phyloP scores from a whole-genome alignment of 805 yeast genomes.

The Sugiyamaella smithiae region DNA sequence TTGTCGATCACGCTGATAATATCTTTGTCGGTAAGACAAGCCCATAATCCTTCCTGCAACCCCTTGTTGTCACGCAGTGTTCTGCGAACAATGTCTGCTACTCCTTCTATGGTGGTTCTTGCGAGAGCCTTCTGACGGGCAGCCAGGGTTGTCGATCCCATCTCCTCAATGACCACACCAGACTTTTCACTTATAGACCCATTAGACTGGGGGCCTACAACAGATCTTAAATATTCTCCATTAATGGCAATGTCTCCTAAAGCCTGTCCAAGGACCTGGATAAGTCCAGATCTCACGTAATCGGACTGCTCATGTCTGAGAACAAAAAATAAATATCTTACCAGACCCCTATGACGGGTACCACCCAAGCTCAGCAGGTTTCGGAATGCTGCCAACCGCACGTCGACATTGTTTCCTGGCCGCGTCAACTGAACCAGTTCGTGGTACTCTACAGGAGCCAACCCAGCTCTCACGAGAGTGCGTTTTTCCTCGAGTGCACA shows the following conservation, averaged over 20 bases:
- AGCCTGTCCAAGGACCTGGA: conserved; percentile 46
- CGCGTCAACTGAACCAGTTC: conserved; percentile 55
- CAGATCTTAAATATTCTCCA: conserved; percentile 38
- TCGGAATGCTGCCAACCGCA: conserved; percentile 65
- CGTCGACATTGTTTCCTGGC: conserved; percentile 45
- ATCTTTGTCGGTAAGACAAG: conserved; percentile 55
- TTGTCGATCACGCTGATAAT: conserved; percentile 57
- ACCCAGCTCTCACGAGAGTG: conserved; percentile 53
- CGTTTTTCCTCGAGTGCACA: conserved; percentile 60
- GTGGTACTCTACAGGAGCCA: conserved; percentile 49
- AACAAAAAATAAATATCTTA: conserved; percentile 59
- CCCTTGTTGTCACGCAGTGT: conserved; percentile 54
- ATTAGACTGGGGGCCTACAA: background rate
- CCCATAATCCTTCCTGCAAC: conserved; percentile 63
- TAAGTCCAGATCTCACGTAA: conserved; percentile 49
- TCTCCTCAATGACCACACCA: conserved; percentile 55
- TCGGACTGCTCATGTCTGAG: conserved; percentile 55
- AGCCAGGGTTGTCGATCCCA: conserved; percentile 36
- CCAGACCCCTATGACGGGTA: conserved; percentile 56
- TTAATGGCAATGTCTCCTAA: conserved; percentile 66
- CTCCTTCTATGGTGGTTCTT: conserved; percentile 60
- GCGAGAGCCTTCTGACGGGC: conserved; percentile 62
- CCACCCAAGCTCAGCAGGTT: conserved; percentile 76
- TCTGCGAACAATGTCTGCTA: conserved; percentile 60
- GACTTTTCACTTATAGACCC: conserved; percentile 28